phyloP scores from a whole-genome alignment of 805 yeast genomes.

The Sugiyamaella mastotermitis region DNA sequence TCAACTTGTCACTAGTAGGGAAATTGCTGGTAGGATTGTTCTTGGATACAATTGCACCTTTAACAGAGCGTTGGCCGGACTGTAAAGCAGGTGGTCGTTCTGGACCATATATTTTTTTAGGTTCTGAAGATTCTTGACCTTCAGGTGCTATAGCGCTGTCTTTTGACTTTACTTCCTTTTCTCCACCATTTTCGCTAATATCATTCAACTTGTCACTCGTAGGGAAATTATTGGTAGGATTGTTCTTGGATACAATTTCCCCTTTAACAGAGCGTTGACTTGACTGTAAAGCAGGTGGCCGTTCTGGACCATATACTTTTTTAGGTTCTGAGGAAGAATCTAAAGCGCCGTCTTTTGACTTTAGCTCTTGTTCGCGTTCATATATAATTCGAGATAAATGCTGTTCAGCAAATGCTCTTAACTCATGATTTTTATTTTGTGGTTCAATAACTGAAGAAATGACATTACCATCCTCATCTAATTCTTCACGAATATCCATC shows the following conservation, averaged over 20 bases:
- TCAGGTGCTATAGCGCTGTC: neutral
- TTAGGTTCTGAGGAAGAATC: neutral
- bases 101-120: constrained; percentile 8
- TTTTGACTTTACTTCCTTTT: neutral
- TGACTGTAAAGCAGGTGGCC: constrained; percentile 7
- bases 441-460: constrained; percentile 41
- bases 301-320: constrained; percentile 9
- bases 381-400: constrained; percentile 12
- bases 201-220: no score
- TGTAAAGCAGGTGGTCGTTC: constrained; percentile 7
- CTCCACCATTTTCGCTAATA: neutral
- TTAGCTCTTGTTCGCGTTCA: constrained; percentile 10
- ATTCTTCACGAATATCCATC: constrained; percentile 77
- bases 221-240: no score
- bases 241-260: no score
- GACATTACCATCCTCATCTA: constrained; percentile 80
- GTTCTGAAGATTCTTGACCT: neutral
- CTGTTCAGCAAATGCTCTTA: constrained; percentile 24
- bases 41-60: no score
- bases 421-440: constrained; percentile 25
- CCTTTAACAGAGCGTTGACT: no score
- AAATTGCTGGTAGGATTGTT: no score
- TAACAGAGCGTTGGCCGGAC: no score
- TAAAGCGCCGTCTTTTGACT: constrained; percentile 1
- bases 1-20: no score